A percentile compares a stretch with the other conserved stretches of the same genome.
Conservation (phyloP, 148 eudicot genomes). For the Amaranthus hypochondriacus region DNA sequence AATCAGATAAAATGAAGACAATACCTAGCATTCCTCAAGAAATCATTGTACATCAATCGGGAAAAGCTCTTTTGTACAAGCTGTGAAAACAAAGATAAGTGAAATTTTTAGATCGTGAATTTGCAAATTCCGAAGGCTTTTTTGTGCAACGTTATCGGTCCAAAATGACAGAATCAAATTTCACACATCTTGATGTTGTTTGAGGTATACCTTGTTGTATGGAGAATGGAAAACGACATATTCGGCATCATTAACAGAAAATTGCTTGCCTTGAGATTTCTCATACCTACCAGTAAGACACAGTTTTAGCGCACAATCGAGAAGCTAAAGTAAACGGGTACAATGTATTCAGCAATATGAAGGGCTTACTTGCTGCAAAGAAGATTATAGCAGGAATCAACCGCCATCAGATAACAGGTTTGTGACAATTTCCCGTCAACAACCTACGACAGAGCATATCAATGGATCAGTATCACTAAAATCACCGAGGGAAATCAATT, state of each 20-base stretch:
- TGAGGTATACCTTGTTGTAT: constrained; percentile 76
- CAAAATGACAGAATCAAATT: background rate
- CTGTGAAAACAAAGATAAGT: constrained; percentile 40
- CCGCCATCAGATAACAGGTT: constrained; percentile 96
- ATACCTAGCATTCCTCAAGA: constrained; percentile 79
- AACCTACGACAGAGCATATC: constrained; percentile 43
- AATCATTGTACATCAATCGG: constrained; percentile 72
- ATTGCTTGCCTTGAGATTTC: constrained; percentile 75
- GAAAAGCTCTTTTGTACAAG: constrained; percentile 99
- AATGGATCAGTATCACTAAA: constrained; percentile 1
- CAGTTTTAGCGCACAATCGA: background rate
- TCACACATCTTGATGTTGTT: background rate
- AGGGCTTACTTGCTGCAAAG: constrained; percentile 64
- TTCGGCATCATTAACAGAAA: constrained; percentile 65
- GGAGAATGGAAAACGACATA: constrained; percentile 97
- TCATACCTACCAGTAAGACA: constrained; percentile 51
- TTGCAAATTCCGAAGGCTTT: constrained; percentile 3
- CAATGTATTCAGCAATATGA: background rate
- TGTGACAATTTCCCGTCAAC: constrained; percentile 99
- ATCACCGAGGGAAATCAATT: background rate
- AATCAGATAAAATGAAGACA: constrained; percentile 1
- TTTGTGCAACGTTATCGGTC: background rate
- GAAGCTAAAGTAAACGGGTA: background rate
- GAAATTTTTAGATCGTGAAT: background rate
- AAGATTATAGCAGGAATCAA: constrained; percentile 84